A percentile compares a stretch with the other conserved stretches of the same genome.
Conservation (phyloP, 768 basidiomycete genomes). For the Peribolospora kevripleyi region DNA sequence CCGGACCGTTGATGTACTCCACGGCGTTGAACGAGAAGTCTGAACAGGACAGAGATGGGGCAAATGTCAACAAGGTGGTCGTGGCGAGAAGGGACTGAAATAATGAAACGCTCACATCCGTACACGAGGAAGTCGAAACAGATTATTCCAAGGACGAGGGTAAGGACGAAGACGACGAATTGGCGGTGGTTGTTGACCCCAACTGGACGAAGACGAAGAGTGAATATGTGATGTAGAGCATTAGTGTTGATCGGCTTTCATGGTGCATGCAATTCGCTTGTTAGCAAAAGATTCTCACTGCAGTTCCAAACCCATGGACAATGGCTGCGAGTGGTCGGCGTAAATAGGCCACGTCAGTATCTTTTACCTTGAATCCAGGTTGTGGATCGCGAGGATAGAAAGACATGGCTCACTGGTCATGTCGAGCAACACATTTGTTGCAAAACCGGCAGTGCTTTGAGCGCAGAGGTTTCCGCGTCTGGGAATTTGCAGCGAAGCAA, state of each 20-base stretch:
- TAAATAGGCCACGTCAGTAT: background rate
- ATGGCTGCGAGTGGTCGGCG: slow-evolving; percentile 31
- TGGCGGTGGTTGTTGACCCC: slow-evolving; percentile 86
- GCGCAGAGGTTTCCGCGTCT: slow-evolving; percentile 70
- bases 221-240: too few species aligned
- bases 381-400: background rate
- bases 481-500: background rate
- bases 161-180: slow-evolving; percentile 74
- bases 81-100: background rate
- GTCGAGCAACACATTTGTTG: slow-evolving; percentile 65
- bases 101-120: slow-evolving; percentile 34
- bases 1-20: slow-evolving; percentile 1
- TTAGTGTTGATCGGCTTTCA: too few species aligned
- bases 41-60: slow-evolving; percentile 14
- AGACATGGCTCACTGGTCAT: slow-evolving; percentile 53
- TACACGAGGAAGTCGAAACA: slow-evolving; percentile 65
- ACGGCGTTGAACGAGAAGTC: slow-evolving; percentile 29
- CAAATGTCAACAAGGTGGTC: background rate
- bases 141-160: slow-evolving; percentile 55
- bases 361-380: background rate
- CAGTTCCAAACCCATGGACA: slow-evolving; percentile 99
- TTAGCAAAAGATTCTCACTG: slow-evolving; percentile 26
- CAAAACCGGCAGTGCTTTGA: slow-evolving; percentile 90
- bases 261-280: too few species aligned
- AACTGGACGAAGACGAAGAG: slow-evolving; percentile 26